Conservation (phyloP, 345 rosid species). For the Firmiana major region DNA sequence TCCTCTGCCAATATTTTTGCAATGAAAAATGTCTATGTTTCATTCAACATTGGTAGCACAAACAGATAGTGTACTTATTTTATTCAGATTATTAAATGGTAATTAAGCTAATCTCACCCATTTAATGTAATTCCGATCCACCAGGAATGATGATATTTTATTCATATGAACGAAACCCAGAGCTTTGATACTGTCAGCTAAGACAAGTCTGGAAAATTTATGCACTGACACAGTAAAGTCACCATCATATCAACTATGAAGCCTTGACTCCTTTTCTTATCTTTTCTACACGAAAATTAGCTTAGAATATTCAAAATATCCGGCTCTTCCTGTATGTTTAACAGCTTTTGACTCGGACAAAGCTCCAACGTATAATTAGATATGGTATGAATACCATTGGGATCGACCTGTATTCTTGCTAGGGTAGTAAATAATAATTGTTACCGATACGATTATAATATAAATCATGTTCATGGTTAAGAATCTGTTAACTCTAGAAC, state of each 20-base stretch:
- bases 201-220: neutral
- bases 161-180: neutral
- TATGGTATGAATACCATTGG: too few species aligned
- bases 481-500: too few species aligned
- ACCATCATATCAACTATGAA: neutral
- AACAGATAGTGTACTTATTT: too few species aligned
- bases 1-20: too few species aligned
- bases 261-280: neutral
- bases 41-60: too few species aligned
- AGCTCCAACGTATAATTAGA: too few species aligned
- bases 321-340: neutral
- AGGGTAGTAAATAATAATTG: too few species aligned
- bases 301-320: neutral
- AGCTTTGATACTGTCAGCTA: neutral
- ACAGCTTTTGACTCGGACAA: neutral
- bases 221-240: slow-evolving; percentile 4
- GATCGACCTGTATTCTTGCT: neutral
- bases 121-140: neutral
- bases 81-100: too few species aligned
- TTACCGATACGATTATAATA: too few species aligned
- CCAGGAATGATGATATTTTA: neutral
- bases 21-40: too few species aligned
- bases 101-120: too few species aligned
- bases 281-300: neutral
- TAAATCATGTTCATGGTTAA: too few species aligned